phyloP scores from a whole-genome alignment of 2,329 filamentous ascomycete species.

The Fusarium sp. region DNA sequence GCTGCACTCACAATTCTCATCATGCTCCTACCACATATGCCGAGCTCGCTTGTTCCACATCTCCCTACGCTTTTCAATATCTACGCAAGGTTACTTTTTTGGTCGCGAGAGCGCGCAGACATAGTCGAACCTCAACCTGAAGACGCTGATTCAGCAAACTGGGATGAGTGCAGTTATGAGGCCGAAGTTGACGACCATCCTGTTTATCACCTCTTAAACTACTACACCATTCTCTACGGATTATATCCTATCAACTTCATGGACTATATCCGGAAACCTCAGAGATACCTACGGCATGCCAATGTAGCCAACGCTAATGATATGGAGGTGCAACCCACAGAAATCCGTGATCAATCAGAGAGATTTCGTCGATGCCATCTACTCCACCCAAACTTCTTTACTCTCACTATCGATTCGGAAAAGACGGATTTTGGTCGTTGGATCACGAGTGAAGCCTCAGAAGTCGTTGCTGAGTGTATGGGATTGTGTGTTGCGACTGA shows the following conservation, averaged over 20 bases:
- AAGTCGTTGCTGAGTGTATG: constrained; percentile 83
- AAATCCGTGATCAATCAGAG: constrained; percentile 80
- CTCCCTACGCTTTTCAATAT: constrained; percentile 81
- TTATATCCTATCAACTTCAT: constrained; percentile 87
- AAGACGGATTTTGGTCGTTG: constrained; percentile 78
- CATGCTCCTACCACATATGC: constrained; percentile 86
- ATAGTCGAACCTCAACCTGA: constrained; percentile 52
- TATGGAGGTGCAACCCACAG: constrained; percentile 79
- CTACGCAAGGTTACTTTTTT: constrained; percentile 81
- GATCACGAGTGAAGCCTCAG: constrained; percentile 81
- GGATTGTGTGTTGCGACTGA: constrained; percentile 62
- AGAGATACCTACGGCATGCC: constrained; percentile 78
- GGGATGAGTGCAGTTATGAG: constrained; percentile 71
- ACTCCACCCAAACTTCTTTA: constrained; percentile 86
- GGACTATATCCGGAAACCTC: constrained; percentile 84
- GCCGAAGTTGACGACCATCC: constrained; percentile 69
- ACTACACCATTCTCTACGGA: constrained; percentile 84
- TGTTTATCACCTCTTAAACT: constrained; percentile 74
- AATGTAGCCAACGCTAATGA: constrained; percentile 75
- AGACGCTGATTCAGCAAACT: constrained; percentile 55
- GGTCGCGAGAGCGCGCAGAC: constrained; percentile 67
- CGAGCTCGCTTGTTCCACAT: constrained; percentile 72
- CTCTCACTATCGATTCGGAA: constrained; percentile 80
- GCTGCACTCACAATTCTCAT: constrained; percentile 77
- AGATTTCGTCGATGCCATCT: constrained; percentile 76